A percentile compares a stretch with the other conserved stretches of the same genome.
These are phyloP conservation scores for Xylariaceae sp. DNA, from an alignment of 2,329 filamentous ascomycete species.

Conservation along the genomic window DNA sequence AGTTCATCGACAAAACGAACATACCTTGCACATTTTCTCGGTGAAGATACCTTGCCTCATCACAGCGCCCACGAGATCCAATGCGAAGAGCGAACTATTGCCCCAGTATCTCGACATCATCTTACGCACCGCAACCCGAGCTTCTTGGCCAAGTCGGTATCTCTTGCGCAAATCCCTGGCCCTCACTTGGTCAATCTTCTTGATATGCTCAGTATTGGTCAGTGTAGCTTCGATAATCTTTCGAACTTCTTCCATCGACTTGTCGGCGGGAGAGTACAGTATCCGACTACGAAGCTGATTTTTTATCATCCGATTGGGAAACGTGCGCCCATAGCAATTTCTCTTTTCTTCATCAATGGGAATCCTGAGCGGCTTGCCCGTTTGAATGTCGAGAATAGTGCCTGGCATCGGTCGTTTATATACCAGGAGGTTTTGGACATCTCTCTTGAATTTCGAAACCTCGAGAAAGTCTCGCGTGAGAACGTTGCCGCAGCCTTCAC, in stretches of 20 bases:
- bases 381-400: slow-evolving; percentile 54
- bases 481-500: slow-evolving; percentile 44
- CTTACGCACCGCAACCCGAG: slow-evolving; percentile 50
- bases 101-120: slow-evolving; percentile 71
- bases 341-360: slow-evolving; percentile 10
- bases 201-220: slow-evolving; percentile 33
- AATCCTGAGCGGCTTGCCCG: slow-evolving; percentile 45
- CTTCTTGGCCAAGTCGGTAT: slow-evolving; percentile 22
- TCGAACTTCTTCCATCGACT: slow-evolving; percentile 50
- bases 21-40: slow-evolving; percentile 64
- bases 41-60: slow-evolving; percentile 63
- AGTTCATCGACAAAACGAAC: background rate
- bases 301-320: slow-evolving; percentile 57
- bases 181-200: slow-evolving; percentile 35
- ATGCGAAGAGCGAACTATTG: slow-evolving; percentile 59
- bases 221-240: slow-evolving; percentile 46
- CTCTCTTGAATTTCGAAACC: slow-evolving; percentile 58
- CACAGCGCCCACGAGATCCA: slow-evolving; percentile 63
- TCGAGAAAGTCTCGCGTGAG: slow-evolving; percentile 57
- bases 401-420: slow-evolving; percentile 59
- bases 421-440: slow-evolving; percentile 47
- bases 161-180: slow-evolving; percentile 16
- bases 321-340: slow-evolving; percentile 36
- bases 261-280: slow-evolving; percentile 28
- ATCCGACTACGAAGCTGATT: slow-evolving; percentile 41